phyloP scores from a whole-genome alignment of 192 early-diverging fungal species.

The Lobulomyces angularis region DNA sequence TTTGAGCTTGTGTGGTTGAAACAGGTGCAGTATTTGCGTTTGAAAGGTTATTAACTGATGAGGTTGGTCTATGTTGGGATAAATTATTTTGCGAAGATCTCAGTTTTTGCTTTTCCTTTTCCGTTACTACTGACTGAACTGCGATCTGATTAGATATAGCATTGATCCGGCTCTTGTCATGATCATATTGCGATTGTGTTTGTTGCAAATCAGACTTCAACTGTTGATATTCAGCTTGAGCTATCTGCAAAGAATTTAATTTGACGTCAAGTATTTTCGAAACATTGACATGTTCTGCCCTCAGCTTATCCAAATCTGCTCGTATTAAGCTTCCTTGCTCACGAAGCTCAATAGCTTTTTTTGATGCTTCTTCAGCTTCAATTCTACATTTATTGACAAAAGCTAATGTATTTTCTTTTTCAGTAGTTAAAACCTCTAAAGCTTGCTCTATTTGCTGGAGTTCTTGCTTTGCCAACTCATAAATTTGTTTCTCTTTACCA shows the following conservation, averaged over 20 bases:
- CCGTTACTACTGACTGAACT: constrained; percentile 8
- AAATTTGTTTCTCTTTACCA: constrained; percentile 21
- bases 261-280: constrained; percentile 52
- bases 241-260: constrained; percentile 40
- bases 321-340: constrained; percentile 39
- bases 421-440: constrained; percentile 14
- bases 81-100: constrained; percentile 4
- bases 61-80: neutral
- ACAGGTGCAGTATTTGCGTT: too few relatives aligned
- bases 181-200: neutral
- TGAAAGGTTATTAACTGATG: too few relatives aligned
- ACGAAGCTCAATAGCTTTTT: constrained; percentile 24
- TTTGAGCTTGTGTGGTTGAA: too few relatives aligned
- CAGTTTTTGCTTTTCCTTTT: neutral
- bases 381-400: too few relatives aligned
- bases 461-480: constrained; percentile 28
- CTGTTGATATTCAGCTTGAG: constrained; percentile 50
- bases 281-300: constrained; percentile 46
- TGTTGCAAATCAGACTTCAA: constrained; percentile 36
- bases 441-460: constrained; percentile 31
- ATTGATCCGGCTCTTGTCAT: neutral
- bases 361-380: constrained; percentile 13
- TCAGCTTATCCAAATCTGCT: constrained; percentile 38
- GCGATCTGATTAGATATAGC: neutral
- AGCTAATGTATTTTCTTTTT: too few relatives aligned